These are phyloP conservation scores for Ceratocystis variospora DNA, from an alignment of 2,329 filamentous ascomycete species.

Conservation along the genomic window DNA sequence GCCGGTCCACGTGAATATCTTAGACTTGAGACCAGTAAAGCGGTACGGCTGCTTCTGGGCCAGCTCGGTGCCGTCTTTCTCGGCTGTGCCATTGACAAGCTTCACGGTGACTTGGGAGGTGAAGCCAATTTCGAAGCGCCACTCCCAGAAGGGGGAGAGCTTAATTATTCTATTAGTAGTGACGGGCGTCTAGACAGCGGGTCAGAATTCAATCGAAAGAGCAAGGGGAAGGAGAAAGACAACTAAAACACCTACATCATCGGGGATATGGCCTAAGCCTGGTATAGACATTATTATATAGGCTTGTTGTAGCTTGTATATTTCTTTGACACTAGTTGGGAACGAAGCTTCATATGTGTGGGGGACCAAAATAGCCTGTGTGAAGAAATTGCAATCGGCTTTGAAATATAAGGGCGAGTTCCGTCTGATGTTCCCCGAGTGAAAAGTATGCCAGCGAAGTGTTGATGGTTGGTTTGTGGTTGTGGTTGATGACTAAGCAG, in stretches of 20 bases:
- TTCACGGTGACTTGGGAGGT: constrained; percentile 35
- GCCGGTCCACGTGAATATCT: constrained; percentile 84
- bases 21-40: constrained; percentile 69
- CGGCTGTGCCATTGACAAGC: constrained; percentile 68
- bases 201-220: background rate
- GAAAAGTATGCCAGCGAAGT: background rate
- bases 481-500: constrained; percentile 6
- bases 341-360: background rate
- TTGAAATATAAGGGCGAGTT: background rate
- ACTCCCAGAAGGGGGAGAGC: constrained; percentile 56
- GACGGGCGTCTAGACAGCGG: constrained; percentile 3
- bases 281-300: constrained; percentile 51
- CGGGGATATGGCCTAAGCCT: constrained; percentile 54
- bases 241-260: constrained; percentile 34
- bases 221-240: constrained; percentile 21
- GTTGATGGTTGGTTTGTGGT: background rate
- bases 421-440: background rate
- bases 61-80: constrained; percentile 91
- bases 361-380: too few relatives aligned
- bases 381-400: too few relatives aligned
- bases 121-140: constrained; percentile 59
- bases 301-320: background rate
- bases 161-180: constrained; percentile 32
- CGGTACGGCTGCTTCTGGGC: constrained; percentile 66
- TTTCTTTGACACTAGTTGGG: background rate